Conservation (phyloP, 805 yeast species). For the Wickerhamomyces queroliae region DNA sequence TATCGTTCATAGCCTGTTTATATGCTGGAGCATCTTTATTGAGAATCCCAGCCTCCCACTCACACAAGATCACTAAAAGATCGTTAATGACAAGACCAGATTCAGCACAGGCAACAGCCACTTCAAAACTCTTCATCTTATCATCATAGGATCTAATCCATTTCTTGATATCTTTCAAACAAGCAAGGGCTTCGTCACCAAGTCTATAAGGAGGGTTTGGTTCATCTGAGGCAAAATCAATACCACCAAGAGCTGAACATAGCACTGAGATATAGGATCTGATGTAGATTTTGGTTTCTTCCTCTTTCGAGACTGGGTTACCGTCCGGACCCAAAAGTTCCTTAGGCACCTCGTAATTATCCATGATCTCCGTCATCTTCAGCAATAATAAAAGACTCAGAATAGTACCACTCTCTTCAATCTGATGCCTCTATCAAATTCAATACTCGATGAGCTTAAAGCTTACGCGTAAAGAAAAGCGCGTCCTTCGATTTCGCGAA, state of each 20-base stretch:
- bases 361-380: no score
- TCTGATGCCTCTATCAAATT: no score
- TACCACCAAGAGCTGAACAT: constrained; percentile 88
- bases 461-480: background rate
- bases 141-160: constrained; percentile 89
- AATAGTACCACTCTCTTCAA: no score
- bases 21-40: constrained; percentile 2
- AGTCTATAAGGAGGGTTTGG: constrained; percentile 57
- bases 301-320: background rate
- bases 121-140: constrained; percentile 61
- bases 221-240: constrained; percentile 52
- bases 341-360: no score
- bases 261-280: constrained; percentile 74
- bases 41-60: constrained; percentile 49
- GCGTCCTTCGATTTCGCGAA: background rate
- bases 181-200: constrained; percentile 73
- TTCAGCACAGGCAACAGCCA: constrained; percentile 83
- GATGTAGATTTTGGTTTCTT: constrained; percentile 6
- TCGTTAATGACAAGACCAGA: constrained; percentile 70
- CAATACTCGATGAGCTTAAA: no score
- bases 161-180: constrained; percentile 79
- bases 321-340: no score
- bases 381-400: no score
- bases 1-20: constrained; percentile 34
- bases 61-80: constrained; percentile 64